Percentiles rank a stretch among this genome's conserved stretches.
Evolutionary conservation across 1,284 basidiomycete species (phyloP).

Genomic region (Lignosus rhinocerotis): DNA sequence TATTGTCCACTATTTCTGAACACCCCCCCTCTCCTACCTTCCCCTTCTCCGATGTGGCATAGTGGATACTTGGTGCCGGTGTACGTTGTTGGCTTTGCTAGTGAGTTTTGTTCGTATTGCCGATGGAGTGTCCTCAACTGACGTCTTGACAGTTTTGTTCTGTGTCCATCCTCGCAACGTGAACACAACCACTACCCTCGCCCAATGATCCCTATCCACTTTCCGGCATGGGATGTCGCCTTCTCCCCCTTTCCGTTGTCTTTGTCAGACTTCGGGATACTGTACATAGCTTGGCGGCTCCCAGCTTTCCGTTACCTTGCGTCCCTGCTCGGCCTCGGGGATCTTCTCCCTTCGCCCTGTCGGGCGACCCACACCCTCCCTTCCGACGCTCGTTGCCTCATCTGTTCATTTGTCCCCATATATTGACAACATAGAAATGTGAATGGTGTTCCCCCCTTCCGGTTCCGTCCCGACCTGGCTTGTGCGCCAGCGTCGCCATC

Average conservation of each 20-base stretch:
- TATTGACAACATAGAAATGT: conserved; percentile 25
- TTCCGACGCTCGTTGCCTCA: conserved; percentile 26
- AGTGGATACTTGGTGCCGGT: conserved; percentile 22
- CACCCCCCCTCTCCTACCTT: conserved; percentile 3
- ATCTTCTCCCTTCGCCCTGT: neutral
- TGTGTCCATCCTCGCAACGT: conserved; percentile 26
- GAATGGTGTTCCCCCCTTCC: conserved; percentile 12
- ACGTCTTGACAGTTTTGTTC: conserved; percentile 7
- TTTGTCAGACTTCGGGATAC: neutral
- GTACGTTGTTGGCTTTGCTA: conserved; percentile 29
- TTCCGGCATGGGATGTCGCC: neutral
- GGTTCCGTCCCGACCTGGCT: too few species aligned
- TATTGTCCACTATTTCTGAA: conserved; percentile 16
- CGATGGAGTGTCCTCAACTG: neutral
- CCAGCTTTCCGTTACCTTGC: conserved; percentile 6
- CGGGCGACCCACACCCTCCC: conserved; percentile 18
- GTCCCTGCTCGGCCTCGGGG: neutral
- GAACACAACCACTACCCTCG: conserved; percentile 17
- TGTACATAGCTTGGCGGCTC: conserved; percentile 19
- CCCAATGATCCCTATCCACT: conserved; percentile 13
- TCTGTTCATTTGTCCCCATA: conserved; percentile 23
- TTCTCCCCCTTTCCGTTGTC: neutral
- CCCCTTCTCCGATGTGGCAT: conserved; percentile 15
- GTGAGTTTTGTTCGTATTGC: conserved; percentile 17
- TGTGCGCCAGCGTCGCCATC: neutral